Conservation (phyloP, 2,329 filamentous ascomycete genomes). For the Chaetomium globosum region DNA sequence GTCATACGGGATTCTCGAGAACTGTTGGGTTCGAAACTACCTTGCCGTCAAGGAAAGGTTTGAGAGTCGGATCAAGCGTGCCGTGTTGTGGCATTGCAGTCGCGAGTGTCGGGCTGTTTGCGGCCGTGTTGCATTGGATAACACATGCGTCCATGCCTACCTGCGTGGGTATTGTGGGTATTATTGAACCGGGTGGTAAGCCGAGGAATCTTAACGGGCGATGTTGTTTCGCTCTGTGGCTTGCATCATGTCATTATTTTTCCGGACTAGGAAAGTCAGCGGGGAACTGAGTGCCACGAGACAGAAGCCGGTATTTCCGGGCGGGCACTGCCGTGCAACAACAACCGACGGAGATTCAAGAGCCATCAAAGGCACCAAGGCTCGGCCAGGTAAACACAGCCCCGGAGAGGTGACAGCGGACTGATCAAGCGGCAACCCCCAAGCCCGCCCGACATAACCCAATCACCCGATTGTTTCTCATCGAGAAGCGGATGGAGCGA, state of each 20-base stretch:
- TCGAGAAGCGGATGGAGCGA: neutral
- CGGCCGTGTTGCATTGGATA: neutral
- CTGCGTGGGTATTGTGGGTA: too few relatives aligned
- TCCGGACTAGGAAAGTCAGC: neutral
- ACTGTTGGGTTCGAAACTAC: neutral
- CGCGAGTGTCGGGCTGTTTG: neutral
- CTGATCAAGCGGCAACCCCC: neutral
- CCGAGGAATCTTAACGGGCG: neutral
- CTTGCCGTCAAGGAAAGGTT: neutral
- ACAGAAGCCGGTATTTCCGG: neutral
- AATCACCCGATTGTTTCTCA: neutral
- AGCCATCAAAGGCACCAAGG: neutral
- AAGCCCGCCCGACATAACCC: neutral
- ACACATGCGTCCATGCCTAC: neutral
- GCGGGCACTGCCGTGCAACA: neutral
- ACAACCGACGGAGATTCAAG: neutral
- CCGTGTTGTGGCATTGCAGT: too few relatives aligned
- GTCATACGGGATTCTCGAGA: neutral
- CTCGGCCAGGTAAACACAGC: neutral
- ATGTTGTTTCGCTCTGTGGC: conserved; percentile 5
- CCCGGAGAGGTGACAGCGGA: conserved; percentile 7
- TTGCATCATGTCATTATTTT: neutral
- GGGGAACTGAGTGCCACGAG: neutral
- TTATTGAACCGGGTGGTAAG: neutral
- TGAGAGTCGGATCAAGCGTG: too few relatives aligned